Evolutionary conservation across 495 filamentous ascomycete genomes (phyloP), one percentile per base, ranked within the genome.

Genomic region (Penicillium steckii): DNA sequence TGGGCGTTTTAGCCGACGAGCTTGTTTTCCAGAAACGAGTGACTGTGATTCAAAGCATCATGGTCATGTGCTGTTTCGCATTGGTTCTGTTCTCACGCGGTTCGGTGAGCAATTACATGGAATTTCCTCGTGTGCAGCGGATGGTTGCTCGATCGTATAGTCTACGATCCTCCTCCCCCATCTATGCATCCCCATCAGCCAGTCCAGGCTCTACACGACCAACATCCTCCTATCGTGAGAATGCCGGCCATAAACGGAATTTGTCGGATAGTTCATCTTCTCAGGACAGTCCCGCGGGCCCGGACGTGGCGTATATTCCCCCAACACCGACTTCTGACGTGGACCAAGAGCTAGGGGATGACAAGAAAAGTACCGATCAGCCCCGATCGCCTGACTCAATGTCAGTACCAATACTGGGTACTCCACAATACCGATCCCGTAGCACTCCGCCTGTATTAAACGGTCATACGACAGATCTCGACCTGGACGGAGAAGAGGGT

Each of bases 1-100:
- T 98, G 38, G 87, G 83, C 51, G 78, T 97, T 21, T 78, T 98
- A 1, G 92, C 93, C 18, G 93, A 98, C 56, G 94, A 98, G 67
- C 79, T 98, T 18, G 86, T 96, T 40, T 96, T 94, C 67, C 94
- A 97, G 70, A 96, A 96, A 68, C 83, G 94, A 33, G 91, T 98
- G 77, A 86, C 87, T 19, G 90, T 96, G 55, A 77, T 95, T 33
- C 93, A 97, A 68, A 88, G 85, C 49, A 79, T 94, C 8, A 80
- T 97, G 15, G 82, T 98, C 1, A 81, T 98, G 2, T 81, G 91
- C 56, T 96, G 91, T 60, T 86, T 97, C 35, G 85, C 85, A 0
- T 77, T 98, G 8, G 88, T 94, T 41, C 84, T 98, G 45, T 96
- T 98, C 67, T 79, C 80, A 0, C 70, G 82, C 8, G 68, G 67